phyloP scores from a whole-genome alignment of 345 rosid genomes.

The Heritiera littoralis region DNA sequence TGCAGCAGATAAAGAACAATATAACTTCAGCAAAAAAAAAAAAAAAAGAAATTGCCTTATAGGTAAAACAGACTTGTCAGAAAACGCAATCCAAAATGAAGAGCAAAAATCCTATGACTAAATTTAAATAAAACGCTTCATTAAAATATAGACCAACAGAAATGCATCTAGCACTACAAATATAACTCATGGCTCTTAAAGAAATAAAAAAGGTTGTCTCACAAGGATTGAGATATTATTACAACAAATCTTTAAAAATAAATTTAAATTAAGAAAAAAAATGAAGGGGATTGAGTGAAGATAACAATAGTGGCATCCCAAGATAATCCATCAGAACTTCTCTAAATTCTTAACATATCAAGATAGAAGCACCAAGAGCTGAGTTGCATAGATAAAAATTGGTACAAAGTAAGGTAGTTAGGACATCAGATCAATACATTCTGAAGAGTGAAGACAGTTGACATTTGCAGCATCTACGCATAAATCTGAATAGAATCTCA shows the following conservation, averaged over 20 bases:
- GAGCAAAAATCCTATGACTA: not conserved
- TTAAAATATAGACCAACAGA: not conserved
- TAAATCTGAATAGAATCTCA: not conserved
- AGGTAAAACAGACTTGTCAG: not conserved
- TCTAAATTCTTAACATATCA: not conserved
- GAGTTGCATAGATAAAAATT: not conserved
- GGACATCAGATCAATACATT: not conserved
- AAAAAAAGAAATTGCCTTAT: not conserved
- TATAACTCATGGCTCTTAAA: not conserved
- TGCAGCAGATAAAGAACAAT: not conserved
- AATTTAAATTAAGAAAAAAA: too few relatives aligned
- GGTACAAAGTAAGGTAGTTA: not conserved
- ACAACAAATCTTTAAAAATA: not conserved
- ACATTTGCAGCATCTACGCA: not conserved
- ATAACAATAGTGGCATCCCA: not conserved
- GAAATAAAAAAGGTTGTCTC: not conserved
- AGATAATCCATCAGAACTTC: not conserved
- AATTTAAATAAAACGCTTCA: not conserved
- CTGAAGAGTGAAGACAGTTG: not conserved
- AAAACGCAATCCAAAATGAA: not conserved
- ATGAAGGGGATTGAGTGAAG: not conserved
- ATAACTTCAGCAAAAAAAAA: not conserved
- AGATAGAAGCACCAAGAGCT: not conserved
- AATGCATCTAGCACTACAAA: not conserved
- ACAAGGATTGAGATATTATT: not conserved